A percentile compares a stretch with the other conserved stretches of the same genome.
Conservation (phyloP, 139 green algal species). For the Zygnema circumcarinatum region DNA sequence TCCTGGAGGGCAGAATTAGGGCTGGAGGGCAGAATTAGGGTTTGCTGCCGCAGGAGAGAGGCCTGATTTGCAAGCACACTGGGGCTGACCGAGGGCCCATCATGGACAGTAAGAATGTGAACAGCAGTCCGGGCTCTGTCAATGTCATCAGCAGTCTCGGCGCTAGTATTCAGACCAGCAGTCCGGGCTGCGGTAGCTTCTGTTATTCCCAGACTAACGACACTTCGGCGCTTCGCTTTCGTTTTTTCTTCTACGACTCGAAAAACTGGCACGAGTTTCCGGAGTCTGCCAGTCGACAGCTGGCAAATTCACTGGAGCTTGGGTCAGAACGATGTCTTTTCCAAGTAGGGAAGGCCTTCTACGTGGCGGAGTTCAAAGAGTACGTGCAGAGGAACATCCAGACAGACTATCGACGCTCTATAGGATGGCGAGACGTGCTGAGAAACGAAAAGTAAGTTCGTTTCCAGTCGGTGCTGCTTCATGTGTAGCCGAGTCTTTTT, state of each 20-base stretch:
- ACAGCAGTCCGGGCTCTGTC: too few species aligned
- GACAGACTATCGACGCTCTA: background rate
- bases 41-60: too few species aligned
- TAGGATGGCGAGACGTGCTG: background rate
- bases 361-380: background rate
- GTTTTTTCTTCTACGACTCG: background rate
- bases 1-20: too few species aligned
- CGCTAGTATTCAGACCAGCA: too few species aligned
- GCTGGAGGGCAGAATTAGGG: too few species aligned
- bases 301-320: background rate
- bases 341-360: background rate
- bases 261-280: background rate
- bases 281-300: background rate
- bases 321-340: background rate
- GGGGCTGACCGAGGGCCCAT: too few species aligned
- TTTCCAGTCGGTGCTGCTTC: background rate
- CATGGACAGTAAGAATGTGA: too few species aligned
- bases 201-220: too few species aligned
- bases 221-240: too few species aligned
- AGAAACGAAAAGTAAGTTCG: background rate
- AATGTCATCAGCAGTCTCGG: too few species aligned
- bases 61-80: too few species aligned
- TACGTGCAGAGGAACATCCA: background rate
- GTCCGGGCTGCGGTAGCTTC: too few species aligned
- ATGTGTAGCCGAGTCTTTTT: background rate